Percentiles rank a stretch among this genome's conserved stretches.
Evolutionary conservation across 148 eudicot genomes (phyloP).

Genomic region (Silene latifolia): DNA sequence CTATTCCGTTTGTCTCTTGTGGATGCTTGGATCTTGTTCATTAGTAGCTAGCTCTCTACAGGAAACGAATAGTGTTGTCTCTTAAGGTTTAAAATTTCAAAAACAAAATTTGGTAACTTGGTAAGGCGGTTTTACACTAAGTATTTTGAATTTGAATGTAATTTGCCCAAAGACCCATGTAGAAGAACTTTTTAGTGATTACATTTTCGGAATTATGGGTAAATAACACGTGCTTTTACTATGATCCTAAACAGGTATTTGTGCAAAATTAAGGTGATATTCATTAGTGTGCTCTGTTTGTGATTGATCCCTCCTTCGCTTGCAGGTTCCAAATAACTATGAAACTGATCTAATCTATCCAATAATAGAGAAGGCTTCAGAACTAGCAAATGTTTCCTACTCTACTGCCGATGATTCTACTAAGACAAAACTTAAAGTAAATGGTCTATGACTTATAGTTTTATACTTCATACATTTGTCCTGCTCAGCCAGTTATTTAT

Average conservation of each 20-base stretch:
- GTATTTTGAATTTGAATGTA: no score
- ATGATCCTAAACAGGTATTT: not conserved
- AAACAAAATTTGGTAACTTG: no score
- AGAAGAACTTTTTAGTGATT: not conserved
- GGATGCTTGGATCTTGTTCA: slow-evolving; percentile 1
- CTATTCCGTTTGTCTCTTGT: not conserved
- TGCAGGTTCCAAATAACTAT: slow-evolving; percentile 94
- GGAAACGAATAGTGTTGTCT: not conserved
- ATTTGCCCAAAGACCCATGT: no score
- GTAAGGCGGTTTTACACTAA: not conserved
- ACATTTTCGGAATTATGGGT: not conserved
- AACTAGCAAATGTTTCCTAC: slow-evolving; percentile 79
- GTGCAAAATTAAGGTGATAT: not conserved
- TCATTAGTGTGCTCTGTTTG: slow-evolving; percentile 9
- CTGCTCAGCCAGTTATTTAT: not conserved
- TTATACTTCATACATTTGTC: not conserved
- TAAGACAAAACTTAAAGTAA: slow-evolving; percentile 80
- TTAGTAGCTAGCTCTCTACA: slow-evolving; percentile 14
- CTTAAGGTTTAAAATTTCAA: not conserved
- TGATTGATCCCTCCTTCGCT: slow-evolving; percentile 17
- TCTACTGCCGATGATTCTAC: slow-evolving; percentile 59
- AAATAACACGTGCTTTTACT: not conserved
- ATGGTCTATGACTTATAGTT: slow-evolving; percentile 15
- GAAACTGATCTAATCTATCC: slow-evolving; percentile 94
- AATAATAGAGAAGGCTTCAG: slow-evolving; percentile 77